Evolutionary conservation across 768 basidiomycete species (phyloP).

Genomic region (Cyathus striatus): DNA sequence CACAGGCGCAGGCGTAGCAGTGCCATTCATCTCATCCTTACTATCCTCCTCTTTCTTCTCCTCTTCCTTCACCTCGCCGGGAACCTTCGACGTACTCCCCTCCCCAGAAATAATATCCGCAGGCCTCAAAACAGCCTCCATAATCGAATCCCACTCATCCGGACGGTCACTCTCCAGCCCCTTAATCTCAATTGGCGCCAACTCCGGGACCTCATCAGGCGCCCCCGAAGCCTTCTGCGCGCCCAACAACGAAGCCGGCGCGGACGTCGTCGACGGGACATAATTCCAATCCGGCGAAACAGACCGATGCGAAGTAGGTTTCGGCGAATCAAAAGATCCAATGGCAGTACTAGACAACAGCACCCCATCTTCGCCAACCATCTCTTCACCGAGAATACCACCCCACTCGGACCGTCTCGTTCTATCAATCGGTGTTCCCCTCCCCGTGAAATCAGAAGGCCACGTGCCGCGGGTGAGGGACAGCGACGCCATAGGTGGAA

Average conservation of each 20-base stretch:
- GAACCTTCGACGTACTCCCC: background rate
- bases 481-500: slow-evolving; percentile 19
- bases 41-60: slow-evolving; percentile 4
- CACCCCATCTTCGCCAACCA: slow-evolving; percentile 41
- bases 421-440: slow-evolving; percentile 44
- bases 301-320: slow-evolving; percentile 22
- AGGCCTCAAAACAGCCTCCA: slow-evolving; percentile 32
- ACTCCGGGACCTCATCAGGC: slow-evolving; percentile 19
- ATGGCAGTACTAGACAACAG: slow-evolving; percentile 32
- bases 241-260: slow-evolving; percentile 8
- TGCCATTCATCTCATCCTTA: too few relatives aligned
- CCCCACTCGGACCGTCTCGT: slow-evolving; percentile 41
- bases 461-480: slow-evolving; percentile 34
- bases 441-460: slow-evolving; percentile 40
- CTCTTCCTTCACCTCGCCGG: background rate
- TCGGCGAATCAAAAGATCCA: slow-evolving; percentile 38
- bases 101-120: slow-evolving; percentile 18
- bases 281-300: slow-evolving; percentile 37
- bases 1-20: slow-evolving; percentile 9
- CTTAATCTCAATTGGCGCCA: slow-evolving; percentile 28
- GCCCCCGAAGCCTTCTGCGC: slow-evolving; percentile 1
- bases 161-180: slow-evolving; percentile 24
- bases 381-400: slow-evolving; percentile 26
- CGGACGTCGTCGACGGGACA: slow-evolving; percentile 20
- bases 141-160: slow-evolving; percentile 37